Percentiles rank a stretch among this genome's conserved stretches.
Conservation (phyloP, 106 monocot species). For the Vanilla planifolia region DNA sequence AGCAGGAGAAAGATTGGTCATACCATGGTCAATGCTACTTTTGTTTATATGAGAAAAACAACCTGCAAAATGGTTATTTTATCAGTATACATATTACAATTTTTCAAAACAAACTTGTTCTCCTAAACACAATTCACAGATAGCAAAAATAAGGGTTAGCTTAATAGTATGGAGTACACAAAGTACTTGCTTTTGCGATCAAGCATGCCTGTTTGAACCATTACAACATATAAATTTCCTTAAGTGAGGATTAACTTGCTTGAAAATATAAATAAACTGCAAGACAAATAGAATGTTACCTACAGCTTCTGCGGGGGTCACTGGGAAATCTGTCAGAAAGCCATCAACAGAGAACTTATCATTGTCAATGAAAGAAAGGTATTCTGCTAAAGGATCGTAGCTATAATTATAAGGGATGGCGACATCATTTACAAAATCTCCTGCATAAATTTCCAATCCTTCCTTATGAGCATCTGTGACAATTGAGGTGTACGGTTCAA, state of each 20-base stretch:
- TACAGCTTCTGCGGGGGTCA: slow-evolving; percentile 76
- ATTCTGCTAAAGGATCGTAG: slow-evolving; percentile 71
- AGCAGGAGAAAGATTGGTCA: neutral
- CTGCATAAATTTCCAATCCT: slow-evolving; percentile 73
- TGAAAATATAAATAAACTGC: neutral
- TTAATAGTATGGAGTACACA: neutral
- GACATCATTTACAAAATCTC: slow-evolving; percentile 74
- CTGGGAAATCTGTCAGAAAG: slow-evolving; percentile 62
- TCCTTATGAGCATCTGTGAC: slow-evolving; percentile 75
- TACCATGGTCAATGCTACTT: slow-evolving; percentile 42
- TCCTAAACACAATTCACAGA: too few species aligned
- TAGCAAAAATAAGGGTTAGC: too few species aligned
- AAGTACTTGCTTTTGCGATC: neutral
- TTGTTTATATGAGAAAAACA: slow-evolving; percentile 68
- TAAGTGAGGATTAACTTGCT: neutral
- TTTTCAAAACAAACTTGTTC: too few species aligned
- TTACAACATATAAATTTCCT: neutral
- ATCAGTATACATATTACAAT: neutral
- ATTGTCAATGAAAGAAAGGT: slow-evolving; percentile 56
- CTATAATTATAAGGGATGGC: slow-evolving; percentile 73
- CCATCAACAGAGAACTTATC: slow-evolving; percentile 87
- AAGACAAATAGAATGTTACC: slow-evolving; percentile 39
- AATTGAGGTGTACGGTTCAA: slow-evolving; percentile 42
- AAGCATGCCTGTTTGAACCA: too few species aligned
- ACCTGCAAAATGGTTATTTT: slow-evolving; percentile 32